Base-by-base conservation (phyloP, 2,329 filamentous ascomycete species). In the Juglanconis oblonga region DNA sequence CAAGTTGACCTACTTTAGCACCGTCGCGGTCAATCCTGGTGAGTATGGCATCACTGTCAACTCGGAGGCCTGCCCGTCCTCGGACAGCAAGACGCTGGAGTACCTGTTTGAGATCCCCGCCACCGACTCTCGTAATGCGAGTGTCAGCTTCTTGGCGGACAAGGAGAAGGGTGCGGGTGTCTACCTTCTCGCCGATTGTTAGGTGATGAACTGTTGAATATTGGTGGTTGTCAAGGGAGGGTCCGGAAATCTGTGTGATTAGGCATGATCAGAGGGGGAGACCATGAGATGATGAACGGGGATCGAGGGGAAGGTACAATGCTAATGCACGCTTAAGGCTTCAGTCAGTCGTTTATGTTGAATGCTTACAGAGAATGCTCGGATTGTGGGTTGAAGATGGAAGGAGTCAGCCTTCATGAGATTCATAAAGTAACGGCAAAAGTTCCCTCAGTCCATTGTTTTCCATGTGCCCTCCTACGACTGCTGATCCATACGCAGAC, bases 31-130 rank as follows among this genome's bases (percentile, higher is more conserved):
- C 51, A 52, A 52, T 38, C 61, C 61, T 2, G 61, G 61, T 31
- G 61, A 63, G 29, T 63, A 61, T 17, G 61, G 61, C 11, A 33
- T 61, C 17, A 63, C 61, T 14, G 40, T 63, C 54, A 63, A 63
- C 58, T 63, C 61, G 9, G 35, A 44, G 35, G 61, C 58, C 10
- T 63, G 61, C 31, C 61, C 61, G 2, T 35, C 49, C 40, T 44
- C 55, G 5, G n/a, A 17, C 3, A 40, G 7, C 47, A 49, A 55
- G 6, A 55, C 53, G 11, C 54, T 63, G 29, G 53, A 55, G 7
- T 63, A 61, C 24, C 32, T 63, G 10, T 61, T 63, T 42, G 61
- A 63, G 61, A 52, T 63, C 36, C 61, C 61, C 45, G 44, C 32
- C n/a, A 61, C 58, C 6, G 61, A 63, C 47, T 36, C 51, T 50